phyloP scores from a whole-genome alignment of 495 filamentous ascomycete genomes.

The Talaromyces ruber region DNA sequence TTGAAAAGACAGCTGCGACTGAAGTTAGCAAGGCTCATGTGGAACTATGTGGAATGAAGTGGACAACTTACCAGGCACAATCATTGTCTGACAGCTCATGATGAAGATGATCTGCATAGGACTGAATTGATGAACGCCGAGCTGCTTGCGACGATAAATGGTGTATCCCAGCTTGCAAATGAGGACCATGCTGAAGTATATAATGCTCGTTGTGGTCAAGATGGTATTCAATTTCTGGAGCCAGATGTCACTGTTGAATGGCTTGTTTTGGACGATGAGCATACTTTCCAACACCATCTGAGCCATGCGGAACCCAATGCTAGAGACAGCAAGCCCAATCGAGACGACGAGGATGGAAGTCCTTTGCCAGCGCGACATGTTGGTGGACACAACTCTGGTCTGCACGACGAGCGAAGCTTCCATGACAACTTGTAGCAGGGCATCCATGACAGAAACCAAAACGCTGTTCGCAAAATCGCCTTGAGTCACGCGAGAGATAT shows the following conservation, averaged over 20 bases:
- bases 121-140: conserved; percentile 53
- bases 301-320: conserved; percentile 52
- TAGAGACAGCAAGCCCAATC: conserved; percentile 39
- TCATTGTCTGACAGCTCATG: conserved; percentile 69
- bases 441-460: conserved; percentile 40
- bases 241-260: conserved; percentile 20
- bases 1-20: conserved; percentile 56
- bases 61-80: conserved; percentile 59
- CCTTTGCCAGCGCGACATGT: conserved; percentile 34
- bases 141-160: conserved; percentile 43
- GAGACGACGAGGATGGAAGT: conserved; percentile 40
- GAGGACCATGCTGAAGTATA: conserved; percentile 69
- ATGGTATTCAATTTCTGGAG: conserved; percentile 46
- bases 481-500: conserved; percentile 42
- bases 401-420: conserved; percentile 66
- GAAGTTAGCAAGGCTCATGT: conserved; percentile 8
- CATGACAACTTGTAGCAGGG: conserved; percentile 53
- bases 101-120: conserved; percentile 66
- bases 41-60: conserved; percentile 1
- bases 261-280: conserved; percentile 30
- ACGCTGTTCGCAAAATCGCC: conserved; percentile 43
- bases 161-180: conserved; percentile 58
- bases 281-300: conserved; percentile 48
- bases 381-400: conserved; percentile 51
- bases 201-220: conserved; percentile 55